Evolutionary conservation across 2,329 filamentous ascomycete species (phyloP).

Genomic region (Thelonectria blattea): DNA sequence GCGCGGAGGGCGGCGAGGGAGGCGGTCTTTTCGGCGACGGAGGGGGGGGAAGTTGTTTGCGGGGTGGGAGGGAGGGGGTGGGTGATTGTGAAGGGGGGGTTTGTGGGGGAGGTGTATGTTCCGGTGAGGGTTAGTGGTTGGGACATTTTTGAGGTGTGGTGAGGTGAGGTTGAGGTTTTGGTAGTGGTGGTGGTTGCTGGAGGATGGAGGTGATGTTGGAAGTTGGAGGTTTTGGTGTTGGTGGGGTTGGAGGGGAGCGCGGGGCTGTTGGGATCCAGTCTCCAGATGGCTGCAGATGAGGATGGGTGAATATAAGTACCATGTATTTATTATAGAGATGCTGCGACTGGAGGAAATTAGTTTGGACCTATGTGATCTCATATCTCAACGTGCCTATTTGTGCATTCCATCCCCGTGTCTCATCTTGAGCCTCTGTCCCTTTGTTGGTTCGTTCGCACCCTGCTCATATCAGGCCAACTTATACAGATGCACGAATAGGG

Average conservation of each 20-base stretch:
- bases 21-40: conserved; percentile 57
- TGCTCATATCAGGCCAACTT: not conserved
- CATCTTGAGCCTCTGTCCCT: too few species aligned
- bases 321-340: too few species aligned
- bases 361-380: too few species aligned
- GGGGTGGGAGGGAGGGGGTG: conserved; percentile 44
- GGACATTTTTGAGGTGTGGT: conserved; percentile 3
- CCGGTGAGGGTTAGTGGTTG: conserved; percentile 47
- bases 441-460: too few species aligned
- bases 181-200: not conserved
- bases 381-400: too few species aligned
- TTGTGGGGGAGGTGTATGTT: conserved; percentile 60
- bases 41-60: conserved; percentile 35
- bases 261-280: conserved; percentile 32
- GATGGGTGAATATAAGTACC: too few species aligned
- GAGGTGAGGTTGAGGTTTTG: not conserved
- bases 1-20: conserved; percentile 66
- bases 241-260: conserved; percentile 20
- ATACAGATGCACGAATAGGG: not conserved
- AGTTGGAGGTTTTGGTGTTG: not conserved
- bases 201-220: not conserved
- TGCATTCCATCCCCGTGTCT: too few species aligned
- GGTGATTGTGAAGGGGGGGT: conserved; percentile 53
- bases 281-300: too few species aligned
- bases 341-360: too few species aligned